These are phyloP conservation scores for Magnaporthiopsis incrustans DNA, from an alignment of 2,329 filamentous ascomycete species.

Conservation along the genomic window DNA sequence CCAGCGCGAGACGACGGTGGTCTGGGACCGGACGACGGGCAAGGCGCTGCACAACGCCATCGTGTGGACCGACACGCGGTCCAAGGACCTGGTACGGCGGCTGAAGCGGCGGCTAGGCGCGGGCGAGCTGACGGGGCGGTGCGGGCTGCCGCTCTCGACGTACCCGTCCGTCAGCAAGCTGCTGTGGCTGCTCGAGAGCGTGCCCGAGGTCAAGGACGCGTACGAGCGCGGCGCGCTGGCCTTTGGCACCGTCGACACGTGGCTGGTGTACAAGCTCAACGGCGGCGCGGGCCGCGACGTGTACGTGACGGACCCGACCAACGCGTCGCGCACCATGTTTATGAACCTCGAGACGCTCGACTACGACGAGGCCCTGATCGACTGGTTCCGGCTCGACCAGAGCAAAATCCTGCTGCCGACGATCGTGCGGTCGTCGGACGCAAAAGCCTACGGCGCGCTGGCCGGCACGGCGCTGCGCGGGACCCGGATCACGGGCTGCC, in stretches of 20 bases:
- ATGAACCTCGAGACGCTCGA: constrained; percentile 77
- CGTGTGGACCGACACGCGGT: constrained; percentile 85
- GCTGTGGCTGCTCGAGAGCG: constrained; percentile 53
- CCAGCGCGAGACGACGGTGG: constrained; percentile 80
- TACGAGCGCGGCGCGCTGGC: constrained; percentile 70
- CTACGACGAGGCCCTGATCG: constrained; percentile 69
- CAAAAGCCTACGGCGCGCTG: constrained; percentile 56
- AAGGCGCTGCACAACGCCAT: constrained; percentile 77
- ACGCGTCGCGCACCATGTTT: constrained; percentile 89
- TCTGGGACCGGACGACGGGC: constrained; percentile 77
- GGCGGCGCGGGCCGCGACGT: constrained; percentile 53
- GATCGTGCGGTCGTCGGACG: constrained; percentile 74
- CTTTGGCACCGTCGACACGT: constrained; percentile 83
- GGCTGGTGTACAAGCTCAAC: constrained; percentile 80
- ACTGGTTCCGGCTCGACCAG: constrained; percentile 67
- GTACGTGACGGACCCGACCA: constrained; percentile 79
- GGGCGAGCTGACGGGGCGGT: constrained; percentile 60
- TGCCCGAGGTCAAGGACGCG: constrained; percentile 62
- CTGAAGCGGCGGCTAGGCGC: constrained; percentile 61
- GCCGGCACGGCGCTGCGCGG: constrained; percentile 46
- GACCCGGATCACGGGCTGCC: constrained; percentile 70
- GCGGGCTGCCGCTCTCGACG: constrained; percentile 77
- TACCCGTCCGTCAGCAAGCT: constrained; percentile 85
- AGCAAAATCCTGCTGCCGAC: constrained; percentile 69
- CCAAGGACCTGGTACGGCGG: constrained; percentile 63